Evolutionary conservation across 2,329 filamentous ascomycete genomes (phyloP), one percentile per base, ranked within the genome.

Genomic region (Beauveria caledonica): DNA sequence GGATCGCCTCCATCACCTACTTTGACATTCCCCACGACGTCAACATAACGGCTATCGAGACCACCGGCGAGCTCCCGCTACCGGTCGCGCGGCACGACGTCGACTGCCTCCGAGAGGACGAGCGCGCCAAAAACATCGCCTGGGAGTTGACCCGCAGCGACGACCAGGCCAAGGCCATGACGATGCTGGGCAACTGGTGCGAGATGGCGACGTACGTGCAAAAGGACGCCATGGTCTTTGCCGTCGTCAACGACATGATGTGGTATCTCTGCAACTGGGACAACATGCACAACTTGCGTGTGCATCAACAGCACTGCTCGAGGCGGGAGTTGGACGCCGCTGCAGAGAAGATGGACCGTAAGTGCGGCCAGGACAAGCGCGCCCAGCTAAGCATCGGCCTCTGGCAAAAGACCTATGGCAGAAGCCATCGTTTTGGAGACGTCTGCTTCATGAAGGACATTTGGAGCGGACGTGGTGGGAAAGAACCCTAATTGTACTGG

Each of bases 171-270:
- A 49, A 36, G 23, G 58, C 58, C 29, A 55, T 55, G 58, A 5
- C n/a, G 5, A 48, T 55, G 51, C 51, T 60, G 33, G 51, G 9
- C 21, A 60, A 60, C 58, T 60, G 58, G 58, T 60, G 58, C 51
- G 58, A 60, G 51, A 10, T 45, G 36, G 21, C 15, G n/a, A 19
- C 27, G n/a, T 21, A 11, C n/a, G 17, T 50, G 10, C 33, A 60
- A 9, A 44, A 42, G 45, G 44, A 25, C 45, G 44, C 27, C 45
- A 42, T 60, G 17, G 51, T 44, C 21, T 17, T 49, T 23, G 58
- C 44, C 42, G 1, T 56, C 10, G 17, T 25, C 33, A 49, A 55
- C 42, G 58, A 55, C 51, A 60, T 60, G 58, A 7, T 55, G 3
- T 60, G 33, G 29, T 60, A 49, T n/a, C 6, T 49, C 11, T 60